Percentiles rank a stretch among this genome's conserved stretches.
These are phyloP conservation scores for Mucor racemosus DNA, from an alignment of 371 early-diverging fungal genomes.

Conservation along the genomic window DNA sequence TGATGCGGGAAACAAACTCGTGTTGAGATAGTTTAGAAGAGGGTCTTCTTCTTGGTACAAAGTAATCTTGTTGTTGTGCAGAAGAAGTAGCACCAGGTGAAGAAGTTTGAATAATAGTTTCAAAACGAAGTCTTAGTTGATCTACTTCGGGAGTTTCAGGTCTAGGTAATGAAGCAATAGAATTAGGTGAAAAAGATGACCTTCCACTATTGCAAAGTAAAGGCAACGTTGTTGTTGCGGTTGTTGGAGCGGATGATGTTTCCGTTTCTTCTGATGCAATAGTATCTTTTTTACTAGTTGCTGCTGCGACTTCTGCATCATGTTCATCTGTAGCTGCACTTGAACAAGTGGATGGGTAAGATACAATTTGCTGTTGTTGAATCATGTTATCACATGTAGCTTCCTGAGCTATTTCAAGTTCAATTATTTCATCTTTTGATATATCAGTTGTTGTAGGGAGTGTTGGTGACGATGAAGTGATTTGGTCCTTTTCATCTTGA, in stretches of 20 bases:
- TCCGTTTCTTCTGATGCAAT: not conserved
- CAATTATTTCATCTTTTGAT: not conserved
- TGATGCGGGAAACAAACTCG: slow-evolving; percentile 31
- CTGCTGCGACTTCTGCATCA: slow-evolving; percentile 50
- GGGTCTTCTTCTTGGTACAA: slow-evolving; percentile 3
- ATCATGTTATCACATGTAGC: not conserved
- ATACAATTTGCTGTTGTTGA: slow-evolving; percentile 20
- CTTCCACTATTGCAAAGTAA: slow-evolving; percentile 14
- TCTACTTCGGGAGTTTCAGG: slow-evolving; percentile 51
- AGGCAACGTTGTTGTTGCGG: not conserved
- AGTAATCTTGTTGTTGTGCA: not conserved
- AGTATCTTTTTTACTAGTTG: slow-evolving; percentile 3
- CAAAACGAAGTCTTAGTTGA: slow-evolving; percentile 40
- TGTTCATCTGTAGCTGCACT: slow-evolving; percentile 37
- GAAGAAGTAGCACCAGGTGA: not conserved
- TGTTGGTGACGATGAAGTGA: not conserved
- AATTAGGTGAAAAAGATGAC: slow-evolving; percentile 37
- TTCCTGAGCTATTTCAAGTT: not conserved
- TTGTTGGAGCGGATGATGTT: not conserved
- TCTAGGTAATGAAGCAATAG: slow-evolving; percentile 34
- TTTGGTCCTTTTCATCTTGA: slow-evolving; percentile 11
- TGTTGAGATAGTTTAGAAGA: slow-evolving; percentile 31
- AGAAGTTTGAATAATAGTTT: slow-evolving; percentile 27
- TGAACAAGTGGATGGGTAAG: slow-evolving; percentile 25
- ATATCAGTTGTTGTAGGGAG: slow-evolving; percentile 1